Percentiles rank a stretch among this genome's conserved stretches.
These are phyloP conservation scores for Phytophthora chlamydospora DNA, from an alignment of 352 stramenopile species.

Conservation along the genomic window DNA sequence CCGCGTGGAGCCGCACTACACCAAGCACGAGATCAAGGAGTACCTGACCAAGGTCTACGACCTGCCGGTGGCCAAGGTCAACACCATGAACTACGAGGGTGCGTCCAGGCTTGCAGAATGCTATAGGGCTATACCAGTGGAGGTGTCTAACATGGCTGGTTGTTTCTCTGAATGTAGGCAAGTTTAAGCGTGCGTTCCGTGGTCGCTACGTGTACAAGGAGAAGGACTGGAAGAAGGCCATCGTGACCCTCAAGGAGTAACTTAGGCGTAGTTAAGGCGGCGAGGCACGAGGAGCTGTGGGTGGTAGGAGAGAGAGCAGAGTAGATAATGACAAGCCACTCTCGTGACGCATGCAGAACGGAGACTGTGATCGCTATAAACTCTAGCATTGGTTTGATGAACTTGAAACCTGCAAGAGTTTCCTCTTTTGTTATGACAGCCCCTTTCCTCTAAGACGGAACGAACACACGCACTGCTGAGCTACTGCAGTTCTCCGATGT, in stretches of 20 bases:
- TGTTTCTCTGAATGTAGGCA: constrained; percentile 51
- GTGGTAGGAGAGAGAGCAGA: constrained; percentile 5
- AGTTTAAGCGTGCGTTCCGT: constrained; percentile 89
- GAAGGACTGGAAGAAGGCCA: constrained; percentile 94
- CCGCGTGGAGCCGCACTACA: constrained; percentile 95
- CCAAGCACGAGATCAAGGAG: constrained; percentile 98
- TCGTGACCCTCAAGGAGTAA: constrained; percentile 90
- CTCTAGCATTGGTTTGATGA: neutral
- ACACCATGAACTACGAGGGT: constrained; percentile 96
- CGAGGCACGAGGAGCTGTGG: neutral
- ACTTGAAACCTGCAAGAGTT: no score
- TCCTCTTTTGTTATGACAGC: neutral
- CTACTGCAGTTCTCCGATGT: constrained; percentile 30
- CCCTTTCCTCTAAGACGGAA: constrained; percentile 17
- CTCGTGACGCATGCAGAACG: constrained; percentile 18
- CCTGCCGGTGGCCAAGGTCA: constrained; percentile 94
- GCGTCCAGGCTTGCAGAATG: constrained; percentile 23
- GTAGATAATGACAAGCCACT: constrained; percentile 12
- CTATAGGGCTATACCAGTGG: neutral
- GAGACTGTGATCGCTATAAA: constrained; percentile 5
- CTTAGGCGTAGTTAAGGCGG: constrained; percentile 24
- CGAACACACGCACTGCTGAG: constrained; percentile 25
- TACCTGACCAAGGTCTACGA: constrained; percentile 97
- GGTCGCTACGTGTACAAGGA: constrained; percentile 91
- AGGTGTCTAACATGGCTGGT: constrained; percentile 13